A percentile compares a stretch with the other conserved stretches of the same genome.
phyloP scores from a whole-genome alignment of 192 early-diverging fungal genomes.

The Coemansia sp. region DNA sequence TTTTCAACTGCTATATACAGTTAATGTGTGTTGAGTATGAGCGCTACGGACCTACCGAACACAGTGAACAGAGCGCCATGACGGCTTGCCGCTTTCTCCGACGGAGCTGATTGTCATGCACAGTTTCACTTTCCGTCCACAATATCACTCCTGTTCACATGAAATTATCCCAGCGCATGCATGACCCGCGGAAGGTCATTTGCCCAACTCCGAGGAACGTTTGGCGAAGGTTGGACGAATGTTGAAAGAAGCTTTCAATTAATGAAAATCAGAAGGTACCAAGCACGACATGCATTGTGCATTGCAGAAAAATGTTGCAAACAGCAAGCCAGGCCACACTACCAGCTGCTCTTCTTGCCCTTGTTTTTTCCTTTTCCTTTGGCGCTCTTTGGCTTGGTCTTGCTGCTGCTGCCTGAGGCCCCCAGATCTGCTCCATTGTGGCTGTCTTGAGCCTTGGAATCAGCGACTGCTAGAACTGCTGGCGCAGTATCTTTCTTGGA shows the following conservation, averaged over 20 bases:
- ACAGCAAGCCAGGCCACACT: conserved; percentile 1
- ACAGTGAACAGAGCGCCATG: not conserved
- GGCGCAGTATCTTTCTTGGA: conserved; percentile 15
- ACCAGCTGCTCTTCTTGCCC: conserved; percentile 20
- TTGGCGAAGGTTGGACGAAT: conserved; percentile 15
- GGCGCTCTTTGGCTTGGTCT: conserved; percentile 21
- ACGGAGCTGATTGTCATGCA: too few relatives aligned
- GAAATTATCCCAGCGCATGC: not conserved
- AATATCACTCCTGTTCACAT: not conserved
- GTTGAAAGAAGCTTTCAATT: conserved; percentile 7
- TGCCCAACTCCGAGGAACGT: not conserved
- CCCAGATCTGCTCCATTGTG: too few relatives aligned
- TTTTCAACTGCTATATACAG: too few relatives aligned
- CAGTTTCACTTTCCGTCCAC: too few relatives aligned
- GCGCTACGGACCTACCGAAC: not conserved
- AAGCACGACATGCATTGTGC: not conserved
- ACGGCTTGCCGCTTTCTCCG: too few relatives aligned
- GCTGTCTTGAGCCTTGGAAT: not conserved
- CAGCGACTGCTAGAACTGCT: not conserved
- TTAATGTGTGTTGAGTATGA: not conserved
- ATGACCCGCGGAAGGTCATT: not conserved
- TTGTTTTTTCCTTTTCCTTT: conserved; percentile 37
- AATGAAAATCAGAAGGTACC: conserved; percentile 8
- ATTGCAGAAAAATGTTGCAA: not conserved
- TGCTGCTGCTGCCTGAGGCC: conserved; percentile 10